These are phyloP conservation scores for Cystobasidium onofrii DNA, from an alignment of 768 basidiomycete genomes.

Conservation along the genomic window DNA sequence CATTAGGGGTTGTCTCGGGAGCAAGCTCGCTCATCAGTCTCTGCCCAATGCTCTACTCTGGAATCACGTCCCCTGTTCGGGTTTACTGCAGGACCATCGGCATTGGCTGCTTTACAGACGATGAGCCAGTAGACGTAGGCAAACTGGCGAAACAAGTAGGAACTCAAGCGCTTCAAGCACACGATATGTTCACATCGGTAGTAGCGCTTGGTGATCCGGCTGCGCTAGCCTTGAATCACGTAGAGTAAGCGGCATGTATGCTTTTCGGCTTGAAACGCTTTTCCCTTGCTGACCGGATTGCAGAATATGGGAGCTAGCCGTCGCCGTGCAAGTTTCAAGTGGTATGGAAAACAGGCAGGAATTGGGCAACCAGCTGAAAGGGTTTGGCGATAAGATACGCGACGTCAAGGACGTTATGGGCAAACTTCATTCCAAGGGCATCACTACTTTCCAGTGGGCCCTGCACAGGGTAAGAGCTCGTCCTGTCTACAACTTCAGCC, in stretches of 20 bases:
- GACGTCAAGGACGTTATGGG: constrained; percentile 42
- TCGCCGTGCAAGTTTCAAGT: constrained; percentile 39
- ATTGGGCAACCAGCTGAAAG: constrained; percentile 34
- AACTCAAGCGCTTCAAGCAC: constrained; percentile 36
- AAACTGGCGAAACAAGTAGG: constrained; percentile 32
- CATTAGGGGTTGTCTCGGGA: neutral
- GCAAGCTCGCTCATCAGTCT: neutral
- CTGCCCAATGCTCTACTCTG: neutral
- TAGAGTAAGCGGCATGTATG: constrained; percentile 30
- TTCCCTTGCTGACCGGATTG: neutral
- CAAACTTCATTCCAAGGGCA: constrained; percentile 38
- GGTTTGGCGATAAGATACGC: constrained; percentile 37
- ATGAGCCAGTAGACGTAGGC: neutral
- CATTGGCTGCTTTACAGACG: neutral
- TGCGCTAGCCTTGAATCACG: constrained; percentile 37
- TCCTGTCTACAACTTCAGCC: neutral
- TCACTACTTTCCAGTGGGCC: constrained; percentile 40
- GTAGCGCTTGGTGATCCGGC: constrained; percentile 33
- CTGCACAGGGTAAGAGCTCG: constrained; percentile 26
- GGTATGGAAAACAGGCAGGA: constrained; percentile 36
- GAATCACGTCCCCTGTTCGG: neutral
- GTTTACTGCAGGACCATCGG: neutral
- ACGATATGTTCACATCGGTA: constrained; percentile 41
- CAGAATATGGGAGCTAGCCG: constrained; percentile 42
- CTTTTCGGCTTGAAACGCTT: neutral